A percentile compares a stretch with the other conserved stretches of the same genome.
Conservation (phyloP, 192 early-diverging fungal species). For the Coemansia sp. region DNA sequence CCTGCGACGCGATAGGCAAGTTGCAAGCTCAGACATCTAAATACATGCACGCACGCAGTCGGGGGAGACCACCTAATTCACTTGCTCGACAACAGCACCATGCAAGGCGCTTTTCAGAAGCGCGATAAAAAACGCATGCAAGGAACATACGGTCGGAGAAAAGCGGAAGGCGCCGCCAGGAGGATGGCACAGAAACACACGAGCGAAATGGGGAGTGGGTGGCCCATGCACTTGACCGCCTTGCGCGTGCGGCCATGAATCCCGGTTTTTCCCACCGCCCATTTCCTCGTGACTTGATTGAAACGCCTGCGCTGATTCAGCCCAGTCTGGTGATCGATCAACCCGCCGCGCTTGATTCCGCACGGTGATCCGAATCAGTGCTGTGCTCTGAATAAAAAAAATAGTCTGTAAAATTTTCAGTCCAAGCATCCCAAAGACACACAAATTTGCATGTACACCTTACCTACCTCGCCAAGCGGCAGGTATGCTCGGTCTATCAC, state of each 20-base stretch:
- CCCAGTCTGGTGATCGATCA: neutral
- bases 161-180: neutral
- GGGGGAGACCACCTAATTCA: too few species aligned
- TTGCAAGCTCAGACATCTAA: too few species aligned
- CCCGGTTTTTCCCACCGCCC: constrained; percentile 5
- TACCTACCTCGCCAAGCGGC: too few species aligned
- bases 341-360: neutral
- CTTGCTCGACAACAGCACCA: too few species aligned
- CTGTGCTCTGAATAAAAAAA: neutral
- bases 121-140: neutral
- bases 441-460: too few species aligned
- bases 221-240: too few species aligned
- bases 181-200: too few species aligned
- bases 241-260: too few species aligned
- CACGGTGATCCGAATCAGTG: neutral
- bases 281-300: neutral
- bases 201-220: too few species aligned
- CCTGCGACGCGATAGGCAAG: too few species aligned
- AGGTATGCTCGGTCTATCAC: neutral
- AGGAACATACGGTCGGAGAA: neutral
- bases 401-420: neutral
- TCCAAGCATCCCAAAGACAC: neutral
- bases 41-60: too few species aligned
- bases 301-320: too few species aligned
- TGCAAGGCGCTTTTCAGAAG: neutral